Base-by-base conservation (phyloP, 768 basidiomycete species). In the Dentipellis sp. region DNA sequence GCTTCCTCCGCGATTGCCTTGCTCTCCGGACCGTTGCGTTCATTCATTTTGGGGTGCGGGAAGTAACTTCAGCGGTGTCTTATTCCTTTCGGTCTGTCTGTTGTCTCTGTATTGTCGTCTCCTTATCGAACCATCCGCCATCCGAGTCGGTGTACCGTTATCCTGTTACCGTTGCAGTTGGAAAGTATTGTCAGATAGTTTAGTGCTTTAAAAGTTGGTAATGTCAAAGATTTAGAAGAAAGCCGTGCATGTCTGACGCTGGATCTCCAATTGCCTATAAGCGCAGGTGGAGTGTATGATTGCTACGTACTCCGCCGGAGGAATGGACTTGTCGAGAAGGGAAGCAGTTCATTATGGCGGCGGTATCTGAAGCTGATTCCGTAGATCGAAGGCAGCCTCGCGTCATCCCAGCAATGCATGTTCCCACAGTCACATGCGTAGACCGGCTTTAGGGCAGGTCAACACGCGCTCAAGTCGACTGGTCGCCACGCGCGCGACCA, bases 391-490 rank as follows among this genome's bases (percentile, higher is more conserved):
- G n/a, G n/a, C n/a, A n/a, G n/a, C n/a, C n/a, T n/a, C n/a, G n/a
- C n/a, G n/a, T n/a, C n/a, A n/a, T n/a, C n/a, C n/a, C n/a, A n/a
- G n/a, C n/a, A n/a, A 14, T 49, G 6, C 19, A 21, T 19, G 22
- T 16, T 14, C 47, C 12, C 12, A 49, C 19, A 23, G 47, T 21
- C 21, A 49, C 47, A 49, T 21, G 47, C 14, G 19, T 40, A 40
- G 39, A 40, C 39, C 4, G 3, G 0, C 10, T 56, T 72, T 65
- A 74, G 69, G 72, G 73, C 71, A 59, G 67, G 71, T 60, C 48
- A 53, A 61, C 56, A 63, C 69, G 69, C 64, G 61, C 58, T 17
- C 7, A 14, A 42, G n/a, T 12, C 47, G 39, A 40, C n/a, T n/a
- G n/a, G 47, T 17, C 47, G 47, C 47, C n/a, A 21, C 47, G 23